Conservation (phyloP, 805 yeast genomes). For the Lipomyces orientalis region DNA sequence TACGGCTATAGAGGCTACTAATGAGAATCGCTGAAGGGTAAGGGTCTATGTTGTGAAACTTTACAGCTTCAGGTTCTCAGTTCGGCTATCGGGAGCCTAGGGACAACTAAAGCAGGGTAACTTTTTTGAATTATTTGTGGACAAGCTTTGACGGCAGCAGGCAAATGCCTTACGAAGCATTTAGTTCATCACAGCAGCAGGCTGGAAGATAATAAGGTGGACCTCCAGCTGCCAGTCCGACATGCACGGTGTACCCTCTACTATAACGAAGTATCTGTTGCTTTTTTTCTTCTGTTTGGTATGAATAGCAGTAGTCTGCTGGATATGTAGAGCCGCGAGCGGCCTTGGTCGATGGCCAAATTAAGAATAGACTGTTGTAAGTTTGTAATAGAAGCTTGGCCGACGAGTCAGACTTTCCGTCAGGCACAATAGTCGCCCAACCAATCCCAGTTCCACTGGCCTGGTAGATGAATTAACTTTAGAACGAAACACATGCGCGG, state of each 20-base stretch:
- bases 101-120: not conserved
- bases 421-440: too few species aligned
- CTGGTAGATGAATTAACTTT: not conserved
- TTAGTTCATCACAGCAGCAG: not conserved
- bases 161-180: too few species aligned
- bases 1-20: too few species aligned
- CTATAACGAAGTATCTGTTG: not conserved
- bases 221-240: not conserved
- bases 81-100: too few species aligned
- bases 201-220: not conserved
- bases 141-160: too few species aligned
- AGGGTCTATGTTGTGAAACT: too few species aligned
- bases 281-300: not conserved
- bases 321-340: not conserved
- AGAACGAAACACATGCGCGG: too few species aligned
- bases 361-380: too few species aligned
- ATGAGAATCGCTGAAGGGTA: too few species aligned
- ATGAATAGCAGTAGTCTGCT: not conserved
- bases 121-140: too few species aligned
- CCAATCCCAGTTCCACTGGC: not conserved
- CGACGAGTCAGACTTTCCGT: not conserved
- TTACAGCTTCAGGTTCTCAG: too few species aligned
- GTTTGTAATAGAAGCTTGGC: not conserved
- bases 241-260: too few species aligned
- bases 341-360: not conserved